phyloP scores from a whole-genome alignment of 371 early-diverging fungal species.

The Rhizopus arrhizus region DNA sequence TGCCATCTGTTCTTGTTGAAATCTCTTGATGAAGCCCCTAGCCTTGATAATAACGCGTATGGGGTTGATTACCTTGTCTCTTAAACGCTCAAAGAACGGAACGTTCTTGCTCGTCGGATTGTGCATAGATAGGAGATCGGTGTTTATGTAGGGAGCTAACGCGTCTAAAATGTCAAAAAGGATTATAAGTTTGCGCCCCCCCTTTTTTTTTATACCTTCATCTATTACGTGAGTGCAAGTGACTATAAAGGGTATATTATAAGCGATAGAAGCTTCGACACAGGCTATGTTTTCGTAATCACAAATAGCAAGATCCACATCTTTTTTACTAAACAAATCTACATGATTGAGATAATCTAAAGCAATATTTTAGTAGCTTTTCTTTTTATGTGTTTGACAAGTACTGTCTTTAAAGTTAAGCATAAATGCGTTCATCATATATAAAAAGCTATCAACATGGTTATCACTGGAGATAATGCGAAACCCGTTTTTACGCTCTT shows the following conservation, averaged over 20 bases:
- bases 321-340: not conserved
- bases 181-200: not conserved
- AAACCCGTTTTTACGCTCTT: not conserved
- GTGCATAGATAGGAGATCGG: not conserved
- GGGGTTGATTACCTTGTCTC: slow-evolving; percentile 19
- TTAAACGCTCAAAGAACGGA: slow-evolving; percentile 19
- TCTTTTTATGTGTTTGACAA: not conserved
- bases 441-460: no score
- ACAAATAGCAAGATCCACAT: slow-evolving; percentile 17
- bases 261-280: slow-evolving; percentile 9
- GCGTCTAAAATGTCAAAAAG: slow-evolving; percentile 16
- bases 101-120: slow-evolving; percentile 22
- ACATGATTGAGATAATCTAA: slow-evolving; percentile 3
- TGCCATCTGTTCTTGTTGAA: not conserved
- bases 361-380: not conserved
- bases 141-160: slow-evolving; percentile 30
- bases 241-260: slow-evolving; percentile 10
- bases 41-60: not conserved
- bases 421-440: no score
- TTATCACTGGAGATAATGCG: no score
- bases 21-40: slow-evolving; percentile 1
- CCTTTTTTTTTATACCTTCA: not conserved
- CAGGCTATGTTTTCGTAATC: slow-evolving; percentile 13
- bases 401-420: not conserved
- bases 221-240: slow-evolving; percentile 1